These are phyloP conservation scores for Piromyces finnis DNA, from an alignment of 192 early-diverging fungal species.

Conservation along the genomic window DNA sequence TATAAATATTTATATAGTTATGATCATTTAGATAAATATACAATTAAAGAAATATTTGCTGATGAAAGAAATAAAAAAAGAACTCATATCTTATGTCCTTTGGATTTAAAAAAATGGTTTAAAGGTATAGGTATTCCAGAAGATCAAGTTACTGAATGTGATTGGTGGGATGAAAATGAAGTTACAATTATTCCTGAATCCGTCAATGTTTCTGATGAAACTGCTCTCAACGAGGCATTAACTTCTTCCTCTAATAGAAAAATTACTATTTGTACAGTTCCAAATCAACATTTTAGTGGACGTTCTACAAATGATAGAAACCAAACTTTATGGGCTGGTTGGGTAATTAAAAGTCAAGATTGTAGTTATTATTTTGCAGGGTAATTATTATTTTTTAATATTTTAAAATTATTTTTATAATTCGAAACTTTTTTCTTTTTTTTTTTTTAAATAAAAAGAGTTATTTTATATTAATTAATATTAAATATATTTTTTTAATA, in stretches of 20 bases:
- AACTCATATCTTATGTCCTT: constrained; percentile 51
- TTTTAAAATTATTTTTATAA: too few relatives aligned
- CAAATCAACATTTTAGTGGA: constrained; percentile 35
- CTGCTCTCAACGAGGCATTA: background rate
- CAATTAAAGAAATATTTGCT: constrained; percentile 27
- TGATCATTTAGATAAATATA: constrained; percentile 61
- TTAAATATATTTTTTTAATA: too few relatives aligned
- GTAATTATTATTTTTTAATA: background rate
- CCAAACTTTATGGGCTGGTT: constrained; percentile 64
- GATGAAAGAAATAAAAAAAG: constrained; percentile 6
- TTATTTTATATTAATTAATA: too few relatives aligned
- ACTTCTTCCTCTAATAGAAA: background rate
- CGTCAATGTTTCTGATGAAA: constrained; percentile 7
- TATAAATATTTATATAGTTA: constrained; percentile 16
- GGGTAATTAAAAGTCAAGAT: constrained; percentile 12
- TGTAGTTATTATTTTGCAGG: background rate
- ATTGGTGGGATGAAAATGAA: constrained; percentile 58
- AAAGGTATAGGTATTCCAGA: constrained; percentile 17
- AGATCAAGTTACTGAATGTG: constrained; percentile 34
- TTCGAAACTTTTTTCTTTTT: background rate
- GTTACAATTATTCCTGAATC: constrained; percentile 1
- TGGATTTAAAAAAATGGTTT: constrained; percentile 57
- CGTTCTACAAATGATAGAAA: constrained; percentile 44
- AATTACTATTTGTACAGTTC: background rate
- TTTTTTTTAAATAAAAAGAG: background rate